These are phyloP conservation scores for Saprolegnia parasitica DNA, from an alignment of 352 stramenopile species.

Conservation along the genomic window DNA sequence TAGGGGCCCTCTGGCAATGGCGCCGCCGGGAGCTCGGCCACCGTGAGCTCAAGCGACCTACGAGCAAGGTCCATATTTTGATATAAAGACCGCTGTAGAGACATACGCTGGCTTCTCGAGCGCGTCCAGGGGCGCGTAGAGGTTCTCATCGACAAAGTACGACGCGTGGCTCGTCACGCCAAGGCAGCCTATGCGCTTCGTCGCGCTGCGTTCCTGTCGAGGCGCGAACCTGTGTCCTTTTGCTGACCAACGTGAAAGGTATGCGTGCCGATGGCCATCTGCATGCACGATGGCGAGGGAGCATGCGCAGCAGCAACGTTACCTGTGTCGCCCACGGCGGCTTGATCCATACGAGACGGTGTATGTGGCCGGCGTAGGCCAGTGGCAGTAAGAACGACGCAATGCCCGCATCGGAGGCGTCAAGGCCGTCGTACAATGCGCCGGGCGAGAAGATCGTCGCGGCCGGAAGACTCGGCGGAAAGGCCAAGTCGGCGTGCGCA, in stretches of 20 bases:
- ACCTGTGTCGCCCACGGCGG: conserved; percentile 74
- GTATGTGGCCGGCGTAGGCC: conserved; percentile 73
- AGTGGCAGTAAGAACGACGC: conserved; percentile 81
- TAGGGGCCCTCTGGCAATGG: conserved; percentile 29
- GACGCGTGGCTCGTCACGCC: conserved; percentile 48
- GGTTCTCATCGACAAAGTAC: conserved; percentile 72
- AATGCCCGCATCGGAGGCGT: conserved; percentile 62
- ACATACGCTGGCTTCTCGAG: conserved; percentile 31
- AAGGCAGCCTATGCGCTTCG: conserved; percentile 33
- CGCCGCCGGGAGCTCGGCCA: conserved; percentile 8
- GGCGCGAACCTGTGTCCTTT: conserved; percentile 33
- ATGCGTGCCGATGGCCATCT: conserved; percentile 43
- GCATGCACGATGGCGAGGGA: not conserved
- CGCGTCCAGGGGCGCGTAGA: conserved; percentile 42
- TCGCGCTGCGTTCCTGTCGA: not conserved
- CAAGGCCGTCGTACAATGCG: conserved; percentile 66
- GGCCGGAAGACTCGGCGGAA: conserved; percentile 42
- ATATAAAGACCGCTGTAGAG: not conserved
- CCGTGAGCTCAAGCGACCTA: conserved; percentile 13
- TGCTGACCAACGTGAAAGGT: conserved; percentile 43
- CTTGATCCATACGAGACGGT: conserved; percentile 74
- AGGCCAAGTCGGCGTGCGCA: conserved; percentile 82
- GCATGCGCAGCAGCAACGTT: not conserved
- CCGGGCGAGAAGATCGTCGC: conserved; percentile 57
- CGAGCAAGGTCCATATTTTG: not conserved